Base-by-base conservation (phyloP, 768 basidiomycete genomes). In the Calocybe indica region DNA sequence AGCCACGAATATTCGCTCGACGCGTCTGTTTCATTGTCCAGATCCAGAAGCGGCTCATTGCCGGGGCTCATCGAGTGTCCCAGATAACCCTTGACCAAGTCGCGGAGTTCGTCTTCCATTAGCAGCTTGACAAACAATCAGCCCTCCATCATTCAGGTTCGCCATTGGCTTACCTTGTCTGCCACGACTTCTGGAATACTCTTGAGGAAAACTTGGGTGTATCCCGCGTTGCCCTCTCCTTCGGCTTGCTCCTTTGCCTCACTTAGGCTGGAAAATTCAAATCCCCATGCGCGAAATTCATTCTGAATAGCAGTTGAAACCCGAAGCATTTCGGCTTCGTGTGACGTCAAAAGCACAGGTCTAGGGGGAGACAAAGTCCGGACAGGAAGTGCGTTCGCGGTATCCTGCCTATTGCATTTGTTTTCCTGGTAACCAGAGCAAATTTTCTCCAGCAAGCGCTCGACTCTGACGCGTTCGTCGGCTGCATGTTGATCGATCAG, bases 401-500 rank as follows among this genome's bases (percentile, higher is more conserved):
- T 50, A 40, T 61, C 58, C 14, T 40, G 51, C 7, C 62, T 57
- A 11, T 53, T 59, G 47, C 59, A 58, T 53, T 70, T 64, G 40
- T 65, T 68, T 46, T 72, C 60, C 51, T 83, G 73, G 62, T 79
- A 92, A 10, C 82, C 83, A 40, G 72, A 61, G 65, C 90, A 92
- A n/a, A 92, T 60, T 40, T 81, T 79, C 52, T 73, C 75, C 55
- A 95, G 73, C 62, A 90, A 87, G 28, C 70, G 66, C 67, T 99
- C 96, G 49, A 98, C 90, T 14, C 94, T 82, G 39, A 97, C 71
- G 14, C 96, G 83, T 65, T 99, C 96, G 60, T 96, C 92, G n/a
- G 94, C 95, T 9, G 96, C 96, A 62, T 99, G 96, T 63, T 99
- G 96, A 69, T 99, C 96, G 40, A 99, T 75, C 44, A 98, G 74